phyloP scores from a whole-genome alignment of 78 protist genomes.

The Emiliania huxleyi region DNA sequence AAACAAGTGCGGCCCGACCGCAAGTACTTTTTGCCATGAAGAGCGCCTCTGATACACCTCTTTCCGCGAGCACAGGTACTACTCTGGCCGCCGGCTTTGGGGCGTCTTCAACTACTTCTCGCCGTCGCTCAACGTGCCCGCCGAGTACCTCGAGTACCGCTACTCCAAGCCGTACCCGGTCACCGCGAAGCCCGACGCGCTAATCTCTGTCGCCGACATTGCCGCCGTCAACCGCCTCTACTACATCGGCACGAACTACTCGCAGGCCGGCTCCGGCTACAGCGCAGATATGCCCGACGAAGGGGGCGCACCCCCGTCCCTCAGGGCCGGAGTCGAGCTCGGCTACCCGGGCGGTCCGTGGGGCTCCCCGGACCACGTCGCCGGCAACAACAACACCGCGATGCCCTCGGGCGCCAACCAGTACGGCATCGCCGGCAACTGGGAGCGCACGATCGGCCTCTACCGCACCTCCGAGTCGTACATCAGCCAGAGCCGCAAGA shows the following conservation, averaged over 20 bases:
- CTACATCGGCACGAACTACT: constrained; percentile 41
- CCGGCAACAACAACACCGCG: background rate
- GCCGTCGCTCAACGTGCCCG: constrained; percentile 14
- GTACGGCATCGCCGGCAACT: background rate
- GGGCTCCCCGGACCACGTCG: background rate
- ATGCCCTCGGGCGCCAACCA: background rate
- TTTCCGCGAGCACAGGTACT: constrained; percentile 57
- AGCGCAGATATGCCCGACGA: constrained; percentile 47
- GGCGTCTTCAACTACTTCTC: constrained; percentile 49
- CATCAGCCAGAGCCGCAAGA: background rate
- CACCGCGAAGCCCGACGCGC: background rate
- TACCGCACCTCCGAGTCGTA: background rate
- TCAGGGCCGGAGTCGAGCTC: too few relatives aligned
- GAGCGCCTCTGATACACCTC: too few relatives aligned
- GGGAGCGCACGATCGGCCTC: constrained; percentile 14
- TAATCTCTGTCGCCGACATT: background rate
- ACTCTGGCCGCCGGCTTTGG: constrained; percentile 60
- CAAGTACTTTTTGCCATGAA: too few relatives aligned
- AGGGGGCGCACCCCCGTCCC: too few relatives aligned
- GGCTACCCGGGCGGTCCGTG: constrained; percentile 47
- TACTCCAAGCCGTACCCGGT: background rate
- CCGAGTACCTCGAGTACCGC: constrained; percentile 1
- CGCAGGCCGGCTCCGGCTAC: too few relatives aligned
- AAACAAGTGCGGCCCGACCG: too few relatives aligned
- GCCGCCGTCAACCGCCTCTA: constrained; percentile 24